Evolutionary conservation across 495 filamentous ascomycete species (phyloP), one percentile per base, ranked within the genome.

Genomic region (Barbatosphaeria neglecta): DNA sequence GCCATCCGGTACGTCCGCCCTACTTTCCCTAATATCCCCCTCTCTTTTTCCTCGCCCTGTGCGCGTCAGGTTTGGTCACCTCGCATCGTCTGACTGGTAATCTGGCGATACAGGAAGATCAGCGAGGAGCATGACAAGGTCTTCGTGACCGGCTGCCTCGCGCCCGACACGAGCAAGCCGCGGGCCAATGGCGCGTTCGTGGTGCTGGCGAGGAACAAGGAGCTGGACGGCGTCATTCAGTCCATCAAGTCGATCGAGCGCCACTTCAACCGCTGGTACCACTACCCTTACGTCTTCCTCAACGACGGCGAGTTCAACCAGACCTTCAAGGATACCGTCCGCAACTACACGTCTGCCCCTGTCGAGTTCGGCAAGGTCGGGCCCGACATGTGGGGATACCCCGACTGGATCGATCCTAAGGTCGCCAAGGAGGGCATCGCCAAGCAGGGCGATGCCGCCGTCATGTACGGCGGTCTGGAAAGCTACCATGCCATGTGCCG

Each of bases 401-500:
- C 93, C 13, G 87, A 97, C 54, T 97, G 93, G 93, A 83, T 92
- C 48, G 88, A 99, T 62, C 72, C 77, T 37, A 87, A 87, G 58
- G 87, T 95, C 27, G 92, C 90, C 46, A 90, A 88, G 69, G 92
- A 99, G 65, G 90, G 89, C 47, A 87, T 99, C 54, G 74, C 82
- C 41, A 92, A 94, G 68, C 92, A 99, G 63, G 92, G 92, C 56
- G 92, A 99, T 69, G 82, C 82, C 44, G 92, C 93, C 31, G 96
- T 99, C 68, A 99, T 99, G 92, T 99, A 99, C 64, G 92, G 92
- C 65, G 92, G 92, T 19, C 90, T 99, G 80, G 93, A 96, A 58
- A 95, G 89, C 67, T 99, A 99, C 63, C 92, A 99, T 60, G 83
- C 93, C 68, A 94, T 94, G 87, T 94, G 87, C 66, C 75, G 93